These are phyloP conservation scores for Lentinula raphanica DNA, from an alignment of 768 basidiomycete species.

Conservation along the genomic window DNA sequence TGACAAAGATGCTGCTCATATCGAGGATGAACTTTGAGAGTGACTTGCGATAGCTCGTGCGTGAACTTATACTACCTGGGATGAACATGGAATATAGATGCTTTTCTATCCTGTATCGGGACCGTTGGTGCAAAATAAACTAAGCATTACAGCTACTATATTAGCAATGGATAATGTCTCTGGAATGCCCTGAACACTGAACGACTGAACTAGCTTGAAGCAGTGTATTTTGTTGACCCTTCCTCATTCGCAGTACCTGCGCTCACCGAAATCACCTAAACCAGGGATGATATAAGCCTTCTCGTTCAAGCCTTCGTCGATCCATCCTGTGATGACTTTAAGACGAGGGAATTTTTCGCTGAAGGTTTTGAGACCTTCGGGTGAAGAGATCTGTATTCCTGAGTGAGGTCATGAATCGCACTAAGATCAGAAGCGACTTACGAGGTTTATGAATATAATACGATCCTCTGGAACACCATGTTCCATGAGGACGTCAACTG, in stretches of 20 bases:
- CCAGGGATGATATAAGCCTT: slow-evolving; percentile 90
- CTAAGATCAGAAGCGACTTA: slow-evolving; percentile 29
- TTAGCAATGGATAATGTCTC: background rate
- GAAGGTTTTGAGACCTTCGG: slow-evolving; percentile 83
- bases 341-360: slow-evolving; percentile 69
- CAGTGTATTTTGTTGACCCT: background rate
- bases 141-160: background rate
- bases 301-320: slow-evolving; percentile 88
- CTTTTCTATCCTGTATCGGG: background rate
- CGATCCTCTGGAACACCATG: slow-evolving; percentile 92
- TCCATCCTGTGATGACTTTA: slow-evolving; percentile 91
- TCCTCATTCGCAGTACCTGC: slow-evolving; percentile 44
- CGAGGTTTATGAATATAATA: slow-evolving; percentile 92
- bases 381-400: slow-evolving; percentile 69
- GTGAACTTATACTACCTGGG: background rate
- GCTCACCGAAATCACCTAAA: slow-evolving; percentile 95
- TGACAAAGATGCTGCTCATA: background rate
- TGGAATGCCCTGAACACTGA: background rate
- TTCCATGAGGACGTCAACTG: slow-evolving; percentile 88
- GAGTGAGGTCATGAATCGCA: background rate
- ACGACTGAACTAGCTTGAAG: background rate
- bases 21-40: background rate
- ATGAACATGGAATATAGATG: background rate
- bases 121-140: background rate
- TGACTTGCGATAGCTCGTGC: too few relatives aligned